Evolutionary conservation across 164 flowering plant genomes (phyloP).

Genomic region (Magnolia sinica): DNA sequence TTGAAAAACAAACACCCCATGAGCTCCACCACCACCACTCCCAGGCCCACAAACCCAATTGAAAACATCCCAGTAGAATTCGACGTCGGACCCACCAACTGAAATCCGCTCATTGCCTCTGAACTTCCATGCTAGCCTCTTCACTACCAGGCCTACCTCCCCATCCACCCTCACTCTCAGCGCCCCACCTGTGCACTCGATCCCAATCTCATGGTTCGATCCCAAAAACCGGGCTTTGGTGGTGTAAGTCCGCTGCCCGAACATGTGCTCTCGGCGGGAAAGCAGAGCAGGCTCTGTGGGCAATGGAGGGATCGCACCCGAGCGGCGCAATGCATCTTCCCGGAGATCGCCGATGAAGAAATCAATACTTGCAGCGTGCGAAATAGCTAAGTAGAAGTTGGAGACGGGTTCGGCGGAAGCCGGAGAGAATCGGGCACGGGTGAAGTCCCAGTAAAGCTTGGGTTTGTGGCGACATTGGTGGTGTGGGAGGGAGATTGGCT

Average conservation of each 20-base stretch:
- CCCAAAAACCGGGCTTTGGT: constrained; percentile 51
- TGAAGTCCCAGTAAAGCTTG: constrained; percentile 65
- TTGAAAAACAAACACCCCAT: constrained; percentile 65
- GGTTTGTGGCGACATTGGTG: constrained; percentile 24
- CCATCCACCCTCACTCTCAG: constrained; percentile 57
- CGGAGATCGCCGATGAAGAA: constrained; percentile 58
- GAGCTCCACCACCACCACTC: constrained; percentile 23
- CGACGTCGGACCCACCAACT: constrained; percentile 48
- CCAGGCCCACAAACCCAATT: constrained; percentile 46
- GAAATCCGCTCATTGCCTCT: constrained; percentile 62
- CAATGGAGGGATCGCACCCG: constrained; percentile 14
- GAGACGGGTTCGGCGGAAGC: constrained; percentile 63
- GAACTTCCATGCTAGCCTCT: constrained; percentile 69
- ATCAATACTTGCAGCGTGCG: constrained; percentile 30
- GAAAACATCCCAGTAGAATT: constrained; percentile 75
- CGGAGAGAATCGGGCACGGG: constrained; percentile 38
- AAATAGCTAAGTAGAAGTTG: constrained; percentile 50
- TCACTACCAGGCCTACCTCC: constrained; percentile 39
- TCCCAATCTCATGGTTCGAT: constrained; percentile 46
- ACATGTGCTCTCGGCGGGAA: constrained; percentile 69
- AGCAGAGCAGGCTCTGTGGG: constrained; percentile 24
- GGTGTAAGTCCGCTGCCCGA: constrained; percentile 45
- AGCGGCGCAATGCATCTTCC: constrained; percentile 29
- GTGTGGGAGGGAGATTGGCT: constrained; percentile 32
- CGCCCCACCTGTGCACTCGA: constrained; percentile 51